A percentile compares a stretch with the other conserved stretches of the same genome.
Conservation (phyloP, 345 rosid genomes). For the Hibiscus syriacus region DNA sequence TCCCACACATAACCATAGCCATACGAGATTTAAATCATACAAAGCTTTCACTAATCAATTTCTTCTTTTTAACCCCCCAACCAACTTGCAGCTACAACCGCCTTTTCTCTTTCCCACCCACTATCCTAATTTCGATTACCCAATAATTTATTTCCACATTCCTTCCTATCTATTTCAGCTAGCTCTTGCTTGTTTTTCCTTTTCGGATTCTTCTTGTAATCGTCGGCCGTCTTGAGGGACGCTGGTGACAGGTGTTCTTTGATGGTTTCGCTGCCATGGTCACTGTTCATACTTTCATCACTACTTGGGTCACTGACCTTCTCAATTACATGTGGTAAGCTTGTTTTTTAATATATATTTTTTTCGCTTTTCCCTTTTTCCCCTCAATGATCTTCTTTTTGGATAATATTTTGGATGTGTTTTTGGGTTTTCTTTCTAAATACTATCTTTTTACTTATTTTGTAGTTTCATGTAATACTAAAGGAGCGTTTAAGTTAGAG, state of each 20-base stretch:
- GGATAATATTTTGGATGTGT: neutral
- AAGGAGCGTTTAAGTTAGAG: no score
- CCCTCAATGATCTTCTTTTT: neutral
- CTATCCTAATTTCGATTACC: neutral
- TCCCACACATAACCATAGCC: no score
- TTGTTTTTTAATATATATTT: no score
- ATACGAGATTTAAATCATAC: no score
- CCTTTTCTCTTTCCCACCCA: no score
- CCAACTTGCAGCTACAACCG: no score
- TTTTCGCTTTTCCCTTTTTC: no score
- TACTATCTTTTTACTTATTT: no score
- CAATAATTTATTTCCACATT: neutral
- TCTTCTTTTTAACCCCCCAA: no score
- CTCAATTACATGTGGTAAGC: slow-evolving; percentile 56
- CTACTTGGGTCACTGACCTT: slow-evolving; percentile 45
- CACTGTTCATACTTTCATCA: slow-evolving; percentile 20
- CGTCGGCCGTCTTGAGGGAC: neutral
- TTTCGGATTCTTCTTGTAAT: neutral
- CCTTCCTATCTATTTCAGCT: neutral
- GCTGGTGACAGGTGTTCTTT: neutral
- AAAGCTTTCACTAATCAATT: no score
- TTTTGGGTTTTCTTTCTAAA: neutral
- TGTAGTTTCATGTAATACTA: no score
- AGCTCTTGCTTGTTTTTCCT: neutral
- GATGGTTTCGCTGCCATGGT: slow-evolving; percentile 22